Evolutionary conservation across 2,329 filamentous ascomycete genomes (phyloP).

Genomic region (Cordyceps javanica): DNA sequence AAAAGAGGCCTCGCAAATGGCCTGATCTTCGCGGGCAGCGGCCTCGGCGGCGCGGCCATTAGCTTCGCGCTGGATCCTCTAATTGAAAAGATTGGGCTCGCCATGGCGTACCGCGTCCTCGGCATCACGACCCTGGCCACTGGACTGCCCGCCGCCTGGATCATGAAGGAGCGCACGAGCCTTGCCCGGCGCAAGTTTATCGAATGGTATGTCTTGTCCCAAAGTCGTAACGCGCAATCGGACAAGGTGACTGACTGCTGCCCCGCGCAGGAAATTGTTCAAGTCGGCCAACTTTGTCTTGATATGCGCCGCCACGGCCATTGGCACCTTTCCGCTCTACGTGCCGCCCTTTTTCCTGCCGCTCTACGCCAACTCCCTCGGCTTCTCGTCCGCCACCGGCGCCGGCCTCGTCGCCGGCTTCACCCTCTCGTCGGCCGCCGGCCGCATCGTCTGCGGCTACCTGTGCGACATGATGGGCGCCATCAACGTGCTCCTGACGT

Average conservation of each 20-base stretch:
- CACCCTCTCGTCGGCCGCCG: constrained; percentile 54
- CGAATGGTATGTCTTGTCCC: constrained; percentile 38
- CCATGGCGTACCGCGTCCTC: constrained; percentile 48
- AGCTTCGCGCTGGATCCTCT: constrained; percentile 44
- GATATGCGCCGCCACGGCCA: constrained; percentile 47
- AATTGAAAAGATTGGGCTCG: constrained; percentile 37
- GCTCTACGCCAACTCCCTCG: constrained; percentile 48
- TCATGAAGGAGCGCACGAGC: constrained; percentile 41
- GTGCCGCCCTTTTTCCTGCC: constrained; percentile 58
- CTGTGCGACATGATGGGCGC: constrained; percentile 48
- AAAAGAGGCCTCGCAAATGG: constrained; percentile 52
- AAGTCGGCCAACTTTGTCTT: constrained; percentile 43
- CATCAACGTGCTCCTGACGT: constrained; percentile 47
- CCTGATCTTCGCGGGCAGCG: constrained; percentile 46
- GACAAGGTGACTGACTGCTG: not conserved
- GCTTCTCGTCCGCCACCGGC: constrained; percentile 44
- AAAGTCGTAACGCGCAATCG: too few species aligned
- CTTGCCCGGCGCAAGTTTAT: constrained; percentile 36
- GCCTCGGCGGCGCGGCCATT: constrained; percentile 48
- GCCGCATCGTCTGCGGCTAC: constrained; percentile 48
- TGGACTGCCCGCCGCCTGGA: constrained; percentile 47
- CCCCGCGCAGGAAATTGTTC: constrained; percentile 41
- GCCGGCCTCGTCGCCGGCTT: constrained; percentile 55
- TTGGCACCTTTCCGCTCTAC: constrained; percentile 54
- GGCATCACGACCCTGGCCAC: constrained; percentile 47